Evolutionary conservation across 495 filamentous ascomycete genomes (phyloP), one percentile per base, ranked within the genome.

Genomic region (Podospora fimiseda): DNA sequence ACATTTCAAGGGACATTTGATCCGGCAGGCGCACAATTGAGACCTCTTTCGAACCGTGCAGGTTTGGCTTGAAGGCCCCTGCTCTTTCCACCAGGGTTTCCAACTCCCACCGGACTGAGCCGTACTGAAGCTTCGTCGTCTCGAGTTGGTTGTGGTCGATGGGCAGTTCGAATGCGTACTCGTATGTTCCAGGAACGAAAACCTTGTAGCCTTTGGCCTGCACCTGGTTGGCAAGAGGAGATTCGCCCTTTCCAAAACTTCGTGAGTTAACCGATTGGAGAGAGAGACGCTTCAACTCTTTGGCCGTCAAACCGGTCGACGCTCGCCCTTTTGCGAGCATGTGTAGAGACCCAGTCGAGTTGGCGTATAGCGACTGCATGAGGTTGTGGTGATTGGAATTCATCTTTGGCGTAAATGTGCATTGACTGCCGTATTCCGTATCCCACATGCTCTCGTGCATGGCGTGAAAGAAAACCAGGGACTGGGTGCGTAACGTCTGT

Each of bases 111-210:
- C 82, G 84, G 1, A 98, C 91, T 19, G 77, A 87, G 6, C 91
- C 93, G 18, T 95, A 81, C 43, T 93, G 93, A 5, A 94, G 85
- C 58, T 87, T 86, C 33, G 93, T 93, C 0, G 91, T 95, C 68
- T 98, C 93, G 5, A 94, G 88, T 41, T 95, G 77, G 50, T 87
- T 87, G 56, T 90, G 90, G 63, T 98, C 93, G 51, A 98, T 83
- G 9, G 92, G 90, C 33, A 97, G 78, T 65, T 98, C 93, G 55
- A 98, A 98, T 48, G 86, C 85, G 70, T 98, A 98, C 38, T 92
- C 77, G 70, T 97, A 98, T 48, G 88, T 88, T 44, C 93, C 93
- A 7, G 93, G 89, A 7, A 80, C 80, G 64, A 98, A 98, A 21
- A 87, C 76, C 63, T 92, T 85, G 71, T 92, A 96, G 27, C 91